Evolutionary conservation across 352 stramenopile species (phyloP).

Genomic region (Globisporangium orthogonon): DNA sequence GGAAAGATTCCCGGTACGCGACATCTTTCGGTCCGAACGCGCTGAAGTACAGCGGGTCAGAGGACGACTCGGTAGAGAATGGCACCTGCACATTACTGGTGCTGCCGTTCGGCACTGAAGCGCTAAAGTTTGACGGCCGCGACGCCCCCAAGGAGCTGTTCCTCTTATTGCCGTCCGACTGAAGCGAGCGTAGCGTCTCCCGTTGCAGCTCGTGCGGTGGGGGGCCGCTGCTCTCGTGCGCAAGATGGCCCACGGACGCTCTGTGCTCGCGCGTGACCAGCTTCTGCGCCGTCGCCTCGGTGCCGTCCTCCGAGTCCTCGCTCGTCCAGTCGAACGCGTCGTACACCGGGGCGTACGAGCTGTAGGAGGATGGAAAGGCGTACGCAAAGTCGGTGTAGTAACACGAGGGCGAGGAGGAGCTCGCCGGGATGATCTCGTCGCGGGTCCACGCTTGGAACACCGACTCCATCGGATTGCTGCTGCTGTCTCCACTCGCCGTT

Average conservation of each 20-base stretch:
- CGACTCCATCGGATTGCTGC: slow-evolving; percentile 6
- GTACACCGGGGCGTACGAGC: slow-evolving; percentile 1
- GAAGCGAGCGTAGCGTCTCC: slow-evolving; percentile 41
- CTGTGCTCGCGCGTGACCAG: not conserved
- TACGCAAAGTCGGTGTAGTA: slow-evolving; percentile 11
- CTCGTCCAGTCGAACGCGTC: slow-evolving; percentile 13
- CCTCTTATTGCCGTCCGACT: not conserved
- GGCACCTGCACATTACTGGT: not conserved
- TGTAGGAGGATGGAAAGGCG: slow-evolving; percentile 7
- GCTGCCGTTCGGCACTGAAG: not conserved
- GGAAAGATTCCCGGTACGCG: slow-evolving; percentile 35
- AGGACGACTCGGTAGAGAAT: slow-evolving; percentile 11
- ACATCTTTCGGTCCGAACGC: slow-evolving; percentile 46
- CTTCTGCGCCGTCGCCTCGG: not conserved
- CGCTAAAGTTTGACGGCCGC: not conserved
- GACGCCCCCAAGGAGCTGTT: not conserved
- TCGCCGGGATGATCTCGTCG: slow-evolving; percentile 10
- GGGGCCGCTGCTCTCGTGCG: slow-evolving; percentile 6
- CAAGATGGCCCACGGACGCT: not conserved
- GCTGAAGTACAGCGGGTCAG: slow-evolving; percentile 50
- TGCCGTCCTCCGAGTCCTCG: slow-evolving; percentile 1
- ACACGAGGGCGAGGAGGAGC: not conserved
- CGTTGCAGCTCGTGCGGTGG: slow-evolving; percentile 21
- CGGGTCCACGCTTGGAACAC: slow-evolving; percentile 17
- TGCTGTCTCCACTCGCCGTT: not conserved